A percentile compares a stretch with the other conserved stretches of the same genome.
Conservation (phyloP, 345 rosid genomes). For the Dimocarpus longan region DNA sequence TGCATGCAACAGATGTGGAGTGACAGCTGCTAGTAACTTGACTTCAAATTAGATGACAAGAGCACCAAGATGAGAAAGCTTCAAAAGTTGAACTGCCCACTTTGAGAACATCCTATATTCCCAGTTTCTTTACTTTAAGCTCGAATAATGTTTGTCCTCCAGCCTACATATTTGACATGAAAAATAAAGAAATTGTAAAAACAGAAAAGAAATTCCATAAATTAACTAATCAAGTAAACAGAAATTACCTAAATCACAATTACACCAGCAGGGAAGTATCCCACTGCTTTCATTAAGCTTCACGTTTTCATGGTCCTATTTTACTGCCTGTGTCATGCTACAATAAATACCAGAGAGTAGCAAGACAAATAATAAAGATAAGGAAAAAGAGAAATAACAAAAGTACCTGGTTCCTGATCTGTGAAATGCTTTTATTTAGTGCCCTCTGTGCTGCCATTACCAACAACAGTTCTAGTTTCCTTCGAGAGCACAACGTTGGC, state of each 20-base stretch:
- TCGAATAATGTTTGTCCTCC: no score
- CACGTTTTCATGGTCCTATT: slow-evolving; percentile 35
- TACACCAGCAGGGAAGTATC: neutral
- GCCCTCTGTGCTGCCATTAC: slow-evolving; percentile 43
- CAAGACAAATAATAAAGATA: neutral
- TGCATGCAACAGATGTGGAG: no score
- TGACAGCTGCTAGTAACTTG: no score
- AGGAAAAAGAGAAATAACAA: neutral
- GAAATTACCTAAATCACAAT: neutral
- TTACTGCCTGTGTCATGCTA: slow-evolving; percentile 25
- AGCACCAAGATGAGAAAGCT: no score
- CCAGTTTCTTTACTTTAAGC: no score
- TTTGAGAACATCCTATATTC: no score
- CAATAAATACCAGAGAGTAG: neutral
- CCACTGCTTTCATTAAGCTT: slow-evolving; percentile 11
- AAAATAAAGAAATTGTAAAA: no score
- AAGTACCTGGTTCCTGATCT: neutral
- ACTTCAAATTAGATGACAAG: no score
- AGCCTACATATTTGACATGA: no score
- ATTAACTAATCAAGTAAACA: neutral
- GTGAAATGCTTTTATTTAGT: slow-evolving; percentile 36
- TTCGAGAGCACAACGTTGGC: slow-evolving; percentile 35
- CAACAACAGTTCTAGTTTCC: slow-evolving; percentile 37
- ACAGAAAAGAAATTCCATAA: neutral
- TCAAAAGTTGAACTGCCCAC: no score